These are phyloP conservation scores for Fraxinus floribunda DNA, from an alignment of 305 asterid genomes.

Conservation along the genomic window DNA sequence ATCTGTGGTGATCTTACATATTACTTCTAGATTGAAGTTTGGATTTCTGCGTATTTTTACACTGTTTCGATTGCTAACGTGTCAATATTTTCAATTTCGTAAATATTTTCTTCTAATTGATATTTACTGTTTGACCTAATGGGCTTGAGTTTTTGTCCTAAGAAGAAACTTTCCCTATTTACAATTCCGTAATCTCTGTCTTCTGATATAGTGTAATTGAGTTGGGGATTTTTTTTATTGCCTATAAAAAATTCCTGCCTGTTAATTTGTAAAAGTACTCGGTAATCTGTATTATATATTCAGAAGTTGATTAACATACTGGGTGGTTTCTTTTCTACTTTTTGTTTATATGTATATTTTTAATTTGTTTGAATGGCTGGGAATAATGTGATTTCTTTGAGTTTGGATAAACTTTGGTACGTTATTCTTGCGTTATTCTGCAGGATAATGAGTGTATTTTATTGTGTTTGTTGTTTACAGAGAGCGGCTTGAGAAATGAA, in stretches of 20 bases:
- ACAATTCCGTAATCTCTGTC: background rate
- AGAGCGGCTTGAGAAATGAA: conserved; percentile 44
- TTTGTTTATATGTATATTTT: background rate
- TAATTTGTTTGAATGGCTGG: background rate
- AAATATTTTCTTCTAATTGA: background rate
- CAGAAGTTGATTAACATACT: conserved; percentile 19
- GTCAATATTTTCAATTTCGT: background rate
- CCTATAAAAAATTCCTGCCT: background rate
- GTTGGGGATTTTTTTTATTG: background rate
- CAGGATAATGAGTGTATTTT: background rate
- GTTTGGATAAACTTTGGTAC: conserved; percentile 7
- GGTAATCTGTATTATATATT: background rate
- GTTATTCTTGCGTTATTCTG: conserved; percentile 19
- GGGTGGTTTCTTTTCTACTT: background rate
- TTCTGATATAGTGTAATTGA: background rate
- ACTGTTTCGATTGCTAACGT: background rate
- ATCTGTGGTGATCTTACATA: background rate
- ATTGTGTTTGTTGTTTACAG: background rate
- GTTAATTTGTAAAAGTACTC: background rate
- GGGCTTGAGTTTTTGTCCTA: background rate
- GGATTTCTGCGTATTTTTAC: background rate
- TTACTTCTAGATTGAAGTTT: background rate
- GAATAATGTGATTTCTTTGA: background rate
- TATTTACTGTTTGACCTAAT: background rate
- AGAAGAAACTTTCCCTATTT: background rate